Evolutionary conservation across 495 filamentous ascomycete genomes (phyloP), one percentile per base, ranked within the genome.

Genomic region (Aspergillus bertholletiae): DNA sequence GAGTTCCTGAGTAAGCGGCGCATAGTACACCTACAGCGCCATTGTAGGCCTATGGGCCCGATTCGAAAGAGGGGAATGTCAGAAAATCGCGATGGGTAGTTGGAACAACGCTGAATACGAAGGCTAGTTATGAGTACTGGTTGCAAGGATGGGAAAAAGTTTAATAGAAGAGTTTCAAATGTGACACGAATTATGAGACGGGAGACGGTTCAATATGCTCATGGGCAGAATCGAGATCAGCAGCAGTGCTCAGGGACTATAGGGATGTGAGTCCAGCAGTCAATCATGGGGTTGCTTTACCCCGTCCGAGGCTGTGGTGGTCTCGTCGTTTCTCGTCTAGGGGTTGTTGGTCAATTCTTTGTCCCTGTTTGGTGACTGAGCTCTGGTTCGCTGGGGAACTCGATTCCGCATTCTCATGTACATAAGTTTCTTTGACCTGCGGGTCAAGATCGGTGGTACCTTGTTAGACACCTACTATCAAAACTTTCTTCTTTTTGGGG

Each of bases 1-100:
- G 78, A 57, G 69, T 74, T 55, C 72, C 71, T 43, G 74, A 73
- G 58, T 78, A 78, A 74, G 54, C n/a, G n/a, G 3, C 46, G 39
- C 17, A 35, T 39, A 40, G 21, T n/a, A 49, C 46, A 27, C 17
- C 51, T 67, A 54, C 56, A 61, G 63, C 51, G 37, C 39, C 43
- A 23, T 27, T n/a, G 40, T 37, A 21, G 28, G 44, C 39, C 34
- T 18, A 27, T 12, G 48, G 41, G 26, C 44, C 44, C 34, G 26
- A 32, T 35, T 44, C 18, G 30, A 54, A 21, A 51, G 48, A 43
- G 39, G 47, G 27, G 28, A 34, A 15, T 45, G 30, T 11, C 49
- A 34, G 27, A 41, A 28, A 37, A 48, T 17, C 12, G 23, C 48
- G 46, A 51, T 20, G 27, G 17, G 46, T 21, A 17, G 37, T 44